Evolutionary conservation across 352 stramenopile genomes (phyloP), one percentile per base, ranked within the genome.

Genomic region (Phytophthora fragariae): DNA sequence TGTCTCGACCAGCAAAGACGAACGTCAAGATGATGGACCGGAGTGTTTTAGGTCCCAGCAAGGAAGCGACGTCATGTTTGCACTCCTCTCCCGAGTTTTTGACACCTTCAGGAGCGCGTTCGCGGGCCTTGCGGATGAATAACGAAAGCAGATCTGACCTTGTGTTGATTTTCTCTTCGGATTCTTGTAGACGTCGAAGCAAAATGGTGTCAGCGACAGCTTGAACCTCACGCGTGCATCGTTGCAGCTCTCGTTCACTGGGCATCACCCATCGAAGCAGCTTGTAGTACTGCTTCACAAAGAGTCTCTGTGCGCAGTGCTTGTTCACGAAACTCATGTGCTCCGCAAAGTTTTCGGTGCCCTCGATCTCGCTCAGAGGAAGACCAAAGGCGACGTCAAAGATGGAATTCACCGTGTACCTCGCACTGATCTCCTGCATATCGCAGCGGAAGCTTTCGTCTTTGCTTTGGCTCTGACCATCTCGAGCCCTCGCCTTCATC

Each of bases 1-100:
- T 97, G 62, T 96, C 92, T 58, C 90, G 91, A 14, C 90, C 91
- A 21, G 83, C 91, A 59, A 97, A 92, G 21, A 97, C 79, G 35
- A 97, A 92, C 9, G 88, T 95, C 37, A 94, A 79, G 41, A 92
- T 78, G 57, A 92, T 86, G 37, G 89, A 90, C 5, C 81, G 75
- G 11, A 96, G 73, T 5, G 84, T 90, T 4, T 50, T 58, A 24
- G 57, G 63, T 57, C 62, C 41, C 33, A 63, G 63, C 47, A 73
- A 73, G 6, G 62, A 80, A 37, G 29, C 70, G 17, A 31, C 69
- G 9, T 66, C 53, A 37, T 0, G 3, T 3, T 19, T 50, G 24
- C 24, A 3, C 24, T 27, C 24, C 24, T 27, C 1, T 27, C 24
- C 24, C 17, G 9, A 29, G 19, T 62, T n/a, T 4, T 57, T 70